phyloP scores from a whole-genome alignment of 73 alveolate genomes.

The Tetrahymena borealis region DNA sequence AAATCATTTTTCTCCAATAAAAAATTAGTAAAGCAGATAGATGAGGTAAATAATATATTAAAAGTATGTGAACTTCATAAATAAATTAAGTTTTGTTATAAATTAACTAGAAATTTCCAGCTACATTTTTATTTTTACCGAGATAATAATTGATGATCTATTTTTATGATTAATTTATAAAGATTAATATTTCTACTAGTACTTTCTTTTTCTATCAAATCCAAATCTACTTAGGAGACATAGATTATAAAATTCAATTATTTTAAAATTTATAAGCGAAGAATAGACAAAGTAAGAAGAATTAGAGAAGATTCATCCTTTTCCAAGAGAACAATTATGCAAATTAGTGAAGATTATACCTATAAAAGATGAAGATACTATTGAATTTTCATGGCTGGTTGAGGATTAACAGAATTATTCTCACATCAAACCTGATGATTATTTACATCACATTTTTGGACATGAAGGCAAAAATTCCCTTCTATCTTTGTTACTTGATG shows the following conservation, averaged over 20 bases:
- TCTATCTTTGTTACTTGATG: slow-evolving; percentile 71
- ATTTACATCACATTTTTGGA: slow-evolving; percentile 78
- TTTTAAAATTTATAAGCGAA: not conserved
- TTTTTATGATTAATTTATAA: too few relatives aligned
- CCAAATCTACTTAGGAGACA: too few relatives aligned
- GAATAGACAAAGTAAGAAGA: not conserved
- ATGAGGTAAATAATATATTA: not conserved
- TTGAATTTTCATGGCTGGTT: slow-evolving; percentile 11
- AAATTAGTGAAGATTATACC: slow-evolving; percentile 37
- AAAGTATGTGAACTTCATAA: too few relatives aligned
- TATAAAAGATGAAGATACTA: slow-evolving; percentile 27
- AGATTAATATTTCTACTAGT: too few relatives aligned
- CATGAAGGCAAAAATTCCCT: slow-evolving; percentile 92
- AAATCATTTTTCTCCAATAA: not conserved
- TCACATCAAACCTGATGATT: slow-evolving; percentile 67
- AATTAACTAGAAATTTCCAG: too few relatives aligned
- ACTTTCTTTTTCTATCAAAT: too few relatives aligned
- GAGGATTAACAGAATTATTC: slow-evolving; percentile 42
- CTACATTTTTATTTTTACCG: too few relatives aligned
- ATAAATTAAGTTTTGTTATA: too few relatives aligned
- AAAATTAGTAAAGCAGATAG: not conserved
- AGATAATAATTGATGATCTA: too few relatives aligned
- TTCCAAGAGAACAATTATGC: not conserved
- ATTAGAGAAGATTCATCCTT: not conserved
- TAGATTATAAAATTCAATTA: too few relatives aligned